Conservation (phyloP, 2,329 filamentous ascomycete genomes). For the Alternaria conjuncta region DNA sequence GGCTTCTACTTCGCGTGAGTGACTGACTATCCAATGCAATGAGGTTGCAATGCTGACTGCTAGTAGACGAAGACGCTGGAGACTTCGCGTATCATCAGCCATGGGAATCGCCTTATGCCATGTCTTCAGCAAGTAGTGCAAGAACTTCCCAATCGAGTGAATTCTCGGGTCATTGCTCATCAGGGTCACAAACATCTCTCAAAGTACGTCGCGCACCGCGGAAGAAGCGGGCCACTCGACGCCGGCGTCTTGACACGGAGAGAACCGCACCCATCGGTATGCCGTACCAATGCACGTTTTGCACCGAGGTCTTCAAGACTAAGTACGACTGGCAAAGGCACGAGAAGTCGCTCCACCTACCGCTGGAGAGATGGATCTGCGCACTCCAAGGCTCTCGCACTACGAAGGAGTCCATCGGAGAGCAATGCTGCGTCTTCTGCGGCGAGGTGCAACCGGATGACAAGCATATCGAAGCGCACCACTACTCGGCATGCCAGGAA, state of each 20-base stretch:
- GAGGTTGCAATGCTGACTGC: not conserved
- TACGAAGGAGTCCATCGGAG: slow-evolving; percentile 14
- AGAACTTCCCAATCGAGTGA: slow-evolving; percentile 34
- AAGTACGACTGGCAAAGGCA: slow-evolving; percentile 41
- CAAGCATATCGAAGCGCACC: slow-evolving; percentile 27
- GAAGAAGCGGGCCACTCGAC: slow-evolving; percentile 14
- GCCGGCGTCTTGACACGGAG: slow-evolving; percentile 18
- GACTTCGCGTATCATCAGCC: slow-evolving; percentile 4
- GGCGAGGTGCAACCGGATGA: slow-evolving; percentile 16
- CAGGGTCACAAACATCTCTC: slow-evolving; percentile 23
- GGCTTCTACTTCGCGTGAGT: slow-evolving; percentile 18
- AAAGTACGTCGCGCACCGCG: slow-evolving; percentile 16
- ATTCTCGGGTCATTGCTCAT: slow-evolving; percentile 19
- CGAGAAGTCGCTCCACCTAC: slow-evolving; percentile 38
- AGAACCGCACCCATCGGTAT: slow-evolving; percentile 12
- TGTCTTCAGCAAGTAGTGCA: slow-evolving; percentile 32
- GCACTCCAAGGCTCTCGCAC: slow-evolving; percentile 20
- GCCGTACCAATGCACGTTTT: slow-evolving; percentile 40
- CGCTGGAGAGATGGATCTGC: slow-evolving; percentile 37
- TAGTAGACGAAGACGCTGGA: not conserved
- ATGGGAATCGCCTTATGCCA: slow-evolving; percentile 20
- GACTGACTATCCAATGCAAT: not conserved
- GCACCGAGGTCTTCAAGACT: slow-evolving; percentile 38
- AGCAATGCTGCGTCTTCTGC: slow-evolving; percentile 32
- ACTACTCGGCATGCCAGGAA: slow-evolving; percentile 29